Conservation (phyloP, 139 green algal species). For the Chlorella sp. region DNA sequence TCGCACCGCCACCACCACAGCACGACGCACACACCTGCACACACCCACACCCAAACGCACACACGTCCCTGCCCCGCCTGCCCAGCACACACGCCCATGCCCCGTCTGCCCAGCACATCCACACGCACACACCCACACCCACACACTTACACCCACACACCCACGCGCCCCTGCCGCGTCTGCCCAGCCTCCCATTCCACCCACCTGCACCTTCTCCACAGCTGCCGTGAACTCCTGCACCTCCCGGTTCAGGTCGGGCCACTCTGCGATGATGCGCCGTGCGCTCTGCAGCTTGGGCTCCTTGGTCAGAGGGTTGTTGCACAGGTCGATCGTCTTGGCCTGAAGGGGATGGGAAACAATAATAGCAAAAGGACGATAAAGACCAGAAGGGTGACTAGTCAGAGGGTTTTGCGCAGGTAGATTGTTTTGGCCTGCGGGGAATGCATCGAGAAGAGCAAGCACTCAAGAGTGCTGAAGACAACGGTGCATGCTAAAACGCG, state of each 20-base stretch:
- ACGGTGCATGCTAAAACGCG: too few relatives aligned
- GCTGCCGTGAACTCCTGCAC: constrained; percentile 64
- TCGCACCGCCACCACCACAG: too few relatives aligned
- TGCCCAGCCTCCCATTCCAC: too few relatives aligned
- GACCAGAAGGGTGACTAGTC: constrained; percentile 82
- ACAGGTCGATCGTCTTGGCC: constrained; percentile 99
- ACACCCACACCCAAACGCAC: too few relatives aligned
- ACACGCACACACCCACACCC: not conserved
- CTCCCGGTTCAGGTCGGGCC: constrained; percentile 85
- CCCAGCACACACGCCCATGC: too few relatives aligned
- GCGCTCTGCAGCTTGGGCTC: constrained; percentile 96
- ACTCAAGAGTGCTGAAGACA: too few relatives aligned
- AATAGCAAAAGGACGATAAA: not conserved
- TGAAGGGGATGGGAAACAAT: not conserved
- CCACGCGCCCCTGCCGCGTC: too few relatives aligned
- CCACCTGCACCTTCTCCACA: constrained; percentile 41
- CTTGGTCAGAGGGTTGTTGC: constrained; percentile 99
- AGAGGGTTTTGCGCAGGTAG: constrained; percentile 99
- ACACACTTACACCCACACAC: not conserved
- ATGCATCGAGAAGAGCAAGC: too few relatives aligned
- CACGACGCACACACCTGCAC: too few relatives aligned
- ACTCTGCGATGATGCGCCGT: constrained; percentile 93
- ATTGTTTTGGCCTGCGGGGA: constrained; percentile 89
- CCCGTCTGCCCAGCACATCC: too few relatives aligned
- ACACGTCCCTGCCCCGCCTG: too few relatives aligned